A percentile compares a stretch with the other conserved stretches of the same genome.
Evolutionary conservation across 1,284 basidiomycete genomes (phyloP).

Genomic region (Apiotrichum siamense): DNA sequence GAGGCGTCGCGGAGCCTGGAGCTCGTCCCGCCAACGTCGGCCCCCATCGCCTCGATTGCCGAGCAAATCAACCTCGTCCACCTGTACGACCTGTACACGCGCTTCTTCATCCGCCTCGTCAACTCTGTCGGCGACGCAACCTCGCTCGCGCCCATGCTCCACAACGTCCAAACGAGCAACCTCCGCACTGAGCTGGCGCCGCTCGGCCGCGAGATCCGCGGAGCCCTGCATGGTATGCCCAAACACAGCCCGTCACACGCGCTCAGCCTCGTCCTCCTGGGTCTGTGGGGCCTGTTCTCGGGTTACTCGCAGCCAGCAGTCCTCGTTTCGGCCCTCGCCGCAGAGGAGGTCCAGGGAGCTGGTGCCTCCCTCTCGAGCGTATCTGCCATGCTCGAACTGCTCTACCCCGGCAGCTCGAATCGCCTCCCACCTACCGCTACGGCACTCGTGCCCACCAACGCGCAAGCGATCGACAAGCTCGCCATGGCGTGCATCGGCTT

Average conservation of each 20-base stretch:
- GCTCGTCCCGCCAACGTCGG: slow-evolving; percentile 25
- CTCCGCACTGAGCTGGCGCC: slow-evolving; percentile 24
- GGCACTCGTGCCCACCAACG: slow-evolving; percentile 23
- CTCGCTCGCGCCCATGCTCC: slow-evolving; percentile 25
- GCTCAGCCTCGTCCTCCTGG: slow-evolving; percentile 45
- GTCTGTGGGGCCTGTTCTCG: slow-evolving; percentile 43
- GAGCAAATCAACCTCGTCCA: slow-evolving; percentile 45
- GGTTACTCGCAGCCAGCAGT: slow-evolving; percentile 36
- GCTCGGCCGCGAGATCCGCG: slow-evolving; percentile 36
- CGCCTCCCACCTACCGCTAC: slow-evolving; percentile 4
- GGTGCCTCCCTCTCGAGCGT: slow-evolving; percentile 29
- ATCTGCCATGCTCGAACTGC: slow-evolving; percentile 38
- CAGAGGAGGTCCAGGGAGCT: slow-evolving; percentile 36
- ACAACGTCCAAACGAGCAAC: slow-evolving; percentile 24
- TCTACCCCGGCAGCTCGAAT: slow-evolving; percentile 33
- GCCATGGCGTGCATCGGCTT: slow-evolving; percentile 43
- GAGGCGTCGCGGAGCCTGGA: slow-evolving; percentile 34
- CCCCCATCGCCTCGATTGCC: slow-evolving; percentile 40
- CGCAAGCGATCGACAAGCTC: slow-evolving; percentile 40
- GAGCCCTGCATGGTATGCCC: slow-evolving; percentile 30
- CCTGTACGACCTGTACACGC: slow-evolving; percentile 41
- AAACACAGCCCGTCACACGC: slow-evolving; percentile 37
- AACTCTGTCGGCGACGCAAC: slow-evolving; percentile 23
- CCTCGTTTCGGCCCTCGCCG: slow-evolving; percentile 41
- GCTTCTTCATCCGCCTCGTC: slow-evolving; percentile 42